Evolutionary conservation across 2,329 filamentous ascomycete genomes (phyloP).

Genomic region (Verticillium nubilum): DNA sequence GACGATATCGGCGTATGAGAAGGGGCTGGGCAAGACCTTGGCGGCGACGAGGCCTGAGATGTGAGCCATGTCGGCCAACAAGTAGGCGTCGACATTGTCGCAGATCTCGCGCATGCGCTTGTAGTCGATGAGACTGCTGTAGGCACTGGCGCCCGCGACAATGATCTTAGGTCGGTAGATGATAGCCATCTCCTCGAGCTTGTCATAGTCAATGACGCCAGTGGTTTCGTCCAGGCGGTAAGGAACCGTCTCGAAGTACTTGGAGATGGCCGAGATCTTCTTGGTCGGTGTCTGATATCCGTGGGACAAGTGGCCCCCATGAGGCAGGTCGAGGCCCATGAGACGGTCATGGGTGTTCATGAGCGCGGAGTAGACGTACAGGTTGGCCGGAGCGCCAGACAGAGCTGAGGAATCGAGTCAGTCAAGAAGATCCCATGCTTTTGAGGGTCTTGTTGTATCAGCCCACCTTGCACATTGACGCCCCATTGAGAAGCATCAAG

Average conservation of each 20-base stretch:
- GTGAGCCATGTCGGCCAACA: slow-evolving; percentile 95
- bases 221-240: slow-evolving; percentile 89
- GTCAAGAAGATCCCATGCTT: background rate
- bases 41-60: slow-evolving; percentile 92
- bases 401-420: slow-evolving; percentile 50
- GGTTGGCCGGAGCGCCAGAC: slow-evolving; percentile 68
- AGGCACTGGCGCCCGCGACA: slow-evolving; percentile 90
- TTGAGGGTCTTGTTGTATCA: background rate
- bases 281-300: slow-evolving; percentile 93
- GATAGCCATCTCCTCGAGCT: slow-evolving; percentile 78
- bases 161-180: slow-evolving; percentile 95
- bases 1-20: slow-evolving; percentile 85
- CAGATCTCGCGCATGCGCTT: slow-evolving; percentile 84
- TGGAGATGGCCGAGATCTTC: slow-evolving; percentile 97
- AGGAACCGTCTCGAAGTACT: slow-evolving; percentile 97
- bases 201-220: slow-evolving; percentile 91
- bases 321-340: slow-evolving; percentile 94
- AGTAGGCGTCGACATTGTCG: slow-evolving; percentile 86
- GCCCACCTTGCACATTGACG: slow-evolving; percentile 72
- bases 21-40: slow-evolving; percentile 85
- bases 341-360: slow-evolving; percentile 90
- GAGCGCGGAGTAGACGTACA: slow-evolving; percentile 92
- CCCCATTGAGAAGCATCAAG: slow-evolving; percentile 86
- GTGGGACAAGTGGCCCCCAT: slow-evolving; percentile 93
- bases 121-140: slow-evolving; percentile 95